Percentiles rank a stretch among this genome's conserved stretches.
Evolutionary conservation across 169 alveolate genomes (phyloP).

Genomic region (Toxoplasma gondii): DNA sequence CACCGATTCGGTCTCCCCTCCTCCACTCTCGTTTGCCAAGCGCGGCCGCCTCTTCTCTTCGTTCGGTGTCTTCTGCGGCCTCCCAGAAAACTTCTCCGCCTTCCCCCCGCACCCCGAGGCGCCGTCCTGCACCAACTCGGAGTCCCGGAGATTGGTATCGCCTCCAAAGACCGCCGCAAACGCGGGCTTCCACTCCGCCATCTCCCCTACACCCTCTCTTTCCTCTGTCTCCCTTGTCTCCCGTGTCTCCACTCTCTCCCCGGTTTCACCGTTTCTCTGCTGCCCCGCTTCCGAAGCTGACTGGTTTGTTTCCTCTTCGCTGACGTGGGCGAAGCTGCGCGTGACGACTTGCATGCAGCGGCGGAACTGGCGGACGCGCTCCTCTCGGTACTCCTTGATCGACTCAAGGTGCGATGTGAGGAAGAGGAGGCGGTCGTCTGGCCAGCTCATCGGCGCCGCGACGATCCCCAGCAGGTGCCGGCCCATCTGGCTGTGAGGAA

Average conservation of each 20-base stretch:
- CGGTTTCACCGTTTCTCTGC: background rate
- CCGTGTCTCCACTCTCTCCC: background rate
- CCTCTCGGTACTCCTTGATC: slow-evolving; percentile 17
- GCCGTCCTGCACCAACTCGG: slow-evolving; percentile 44
- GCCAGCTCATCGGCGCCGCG: slow-evolving; percentile 54
- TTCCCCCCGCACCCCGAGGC: no score
- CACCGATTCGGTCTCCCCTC: background rate
- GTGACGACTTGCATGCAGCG: slow-evolving; percentile 25
- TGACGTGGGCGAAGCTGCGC: background rate
- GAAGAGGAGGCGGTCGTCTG: slow-evolving; percentile 56
- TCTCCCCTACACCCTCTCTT: background rate
- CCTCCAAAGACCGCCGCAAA: slow-evolving; percentile 59
- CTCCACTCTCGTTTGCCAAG: background rate
- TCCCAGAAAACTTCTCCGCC: background rate
- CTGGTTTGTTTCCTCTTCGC: background rate
- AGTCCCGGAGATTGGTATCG: slow-evolving; percentile 55
- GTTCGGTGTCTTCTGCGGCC: no score
- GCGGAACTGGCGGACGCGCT: background rate
- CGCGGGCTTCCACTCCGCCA: background rate
- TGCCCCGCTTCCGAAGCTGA: background rate
- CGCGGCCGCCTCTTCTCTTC: no score
- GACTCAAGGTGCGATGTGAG: slow-evolving; percentile 66
- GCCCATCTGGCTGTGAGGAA: slow-evolving; percentile 62
- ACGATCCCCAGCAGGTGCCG: slow-evolving; percentile 57
- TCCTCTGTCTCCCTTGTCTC: background rate